Conservation (phyloP, 192 early-diverging fungal species). For the Linnemannia elongata region DNA sequence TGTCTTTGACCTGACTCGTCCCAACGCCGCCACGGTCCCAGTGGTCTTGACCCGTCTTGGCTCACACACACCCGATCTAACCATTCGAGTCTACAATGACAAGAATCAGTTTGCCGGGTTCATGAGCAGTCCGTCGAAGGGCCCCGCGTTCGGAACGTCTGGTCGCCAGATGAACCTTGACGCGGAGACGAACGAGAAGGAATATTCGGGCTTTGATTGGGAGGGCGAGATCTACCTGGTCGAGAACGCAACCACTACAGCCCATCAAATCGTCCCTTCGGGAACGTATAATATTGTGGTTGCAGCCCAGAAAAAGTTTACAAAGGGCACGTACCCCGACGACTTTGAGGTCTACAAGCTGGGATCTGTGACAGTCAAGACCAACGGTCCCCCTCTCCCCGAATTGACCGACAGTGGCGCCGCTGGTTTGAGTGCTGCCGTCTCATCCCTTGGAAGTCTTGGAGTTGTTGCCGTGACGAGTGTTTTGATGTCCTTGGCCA, state of each 20-base stretch:
- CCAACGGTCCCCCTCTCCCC: not conserved
- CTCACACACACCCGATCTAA: slow-evolving; percentile 20
- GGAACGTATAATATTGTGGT: slow-evolving; percentile 37
- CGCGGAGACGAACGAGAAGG: not conserved
- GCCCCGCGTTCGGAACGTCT: not conserved
- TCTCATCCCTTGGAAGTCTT: not conserved
- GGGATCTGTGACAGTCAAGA: not conserved
- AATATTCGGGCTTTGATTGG: not conserved
- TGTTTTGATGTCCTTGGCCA: not conserved
- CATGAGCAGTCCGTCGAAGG: not conserved
- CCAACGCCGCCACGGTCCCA: not conserved
- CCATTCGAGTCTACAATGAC: slow-evolving; percentile 12
- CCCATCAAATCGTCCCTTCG: not conserved
- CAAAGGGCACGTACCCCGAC: slow-evolving; percentile 31
- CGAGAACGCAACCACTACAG: slow-evolving; percentile 6
- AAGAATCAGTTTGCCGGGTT: slow-evolving; percentile 14
- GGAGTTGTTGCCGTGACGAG: not conserved
- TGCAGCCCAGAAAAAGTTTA: slow-evolving; percentile 45
- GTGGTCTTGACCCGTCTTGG: slow-evolving; percentile 17
- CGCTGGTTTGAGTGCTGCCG: not conserved
- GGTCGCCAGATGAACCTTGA: slow-evolving; percentile 13
- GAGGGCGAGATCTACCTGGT: slow-evolving; percentile 9
- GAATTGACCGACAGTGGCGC: not conserved
- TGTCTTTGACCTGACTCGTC: slow-evolving; percentile 13
- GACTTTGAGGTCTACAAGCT: slow-evolving; percentile 43